Evolutionary conservation across 306 rosid species (phyloP).

Genomic region (Comarum palustre): DNA sequence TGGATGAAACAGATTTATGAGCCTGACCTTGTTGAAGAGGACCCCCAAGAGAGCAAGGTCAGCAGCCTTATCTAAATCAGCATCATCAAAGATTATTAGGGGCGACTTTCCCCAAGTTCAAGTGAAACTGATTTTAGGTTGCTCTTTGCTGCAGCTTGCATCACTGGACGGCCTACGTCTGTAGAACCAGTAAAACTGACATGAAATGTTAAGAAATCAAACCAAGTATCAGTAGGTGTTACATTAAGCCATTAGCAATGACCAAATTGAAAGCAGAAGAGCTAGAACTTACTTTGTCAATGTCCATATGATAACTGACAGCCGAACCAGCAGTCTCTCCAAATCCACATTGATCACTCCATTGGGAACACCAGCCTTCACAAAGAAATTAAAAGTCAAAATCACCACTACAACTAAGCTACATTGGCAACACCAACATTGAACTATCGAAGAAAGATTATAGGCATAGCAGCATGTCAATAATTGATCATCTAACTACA

Average conservation of each 20-base stretch:
- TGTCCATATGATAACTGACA: constrained; percentile 69
- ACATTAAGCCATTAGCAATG: neutral
- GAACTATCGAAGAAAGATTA: too few relatives aligned
- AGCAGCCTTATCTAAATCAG: constrained; percentile 60
- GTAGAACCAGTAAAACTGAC: constrained; percentile 86
- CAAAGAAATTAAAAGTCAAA: neutral
- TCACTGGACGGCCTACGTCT: constrained; percentile 60
- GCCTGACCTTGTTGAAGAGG: constrained; percentile 57
- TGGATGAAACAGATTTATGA: neutral
- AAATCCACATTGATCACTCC: constrained; percentile 89
- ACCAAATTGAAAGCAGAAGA: neutral
- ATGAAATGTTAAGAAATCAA: constrained; percentile 13
- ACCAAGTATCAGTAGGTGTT: neutral
- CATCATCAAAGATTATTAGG: constrained; percentile 67
- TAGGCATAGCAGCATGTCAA: neutral
- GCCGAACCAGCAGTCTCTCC: constrained; percentile 86
- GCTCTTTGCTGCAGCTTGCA: constrained; percentile 79
- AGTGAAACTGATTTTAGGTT: constrained; percentile 72
- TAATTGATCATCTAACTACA: neutral
- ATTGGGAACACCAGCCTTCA: constrained; percentile 83
- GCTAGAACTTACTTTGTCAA: constrained; percentile 55
- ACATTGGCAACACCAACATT: neutral
- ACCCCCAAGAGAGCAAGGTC: constrained; percentile 64
- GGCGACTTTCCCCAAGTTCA: constrained; percentile 92
- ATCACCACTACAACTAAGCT: neutral